Percentiles rank a stretch among this genome's conserved stretches.
These are phyloP conservation scores for Cyclotella cryptica DNA, from an alignment of 108 stramenopile genomes.

Conservation along the genomic window DNA sequence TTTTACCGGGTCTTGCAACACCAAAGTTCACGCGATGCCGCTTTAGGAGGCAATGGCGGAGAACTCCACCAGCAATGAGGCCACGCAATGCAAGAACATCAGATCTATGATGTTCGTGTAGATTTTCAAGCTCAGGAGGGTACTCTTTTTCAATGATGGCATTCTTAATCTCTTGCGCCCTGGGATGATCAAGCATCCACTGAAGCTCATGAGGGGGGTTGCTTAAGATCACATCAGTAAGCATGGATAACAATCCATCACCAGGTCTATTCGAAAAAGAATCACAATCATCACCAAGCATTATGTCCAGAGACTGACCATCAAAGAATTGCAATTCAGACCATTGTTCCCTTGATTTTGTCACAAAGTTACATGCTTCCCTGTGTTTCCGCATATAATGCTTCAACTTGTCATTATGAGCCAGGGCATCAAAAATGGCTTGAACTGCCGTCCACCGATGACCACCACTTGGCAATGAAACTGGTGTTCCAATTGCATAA, in stretches of 20 bases:
- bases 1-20: constrained; percentile 37
- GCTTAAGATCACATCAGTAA: constrained; percentile 17
- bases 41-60: constrained; percentile 60
- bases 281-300: constrained; percentile 13
- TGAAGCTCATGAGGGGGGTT: constrained; percentile 35
- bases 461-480: constrained; percentile 33
- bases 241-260: constrained; percentile 7
- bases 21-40: constrained; percentile 61
- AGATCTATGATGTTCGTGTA: constrained; percentile 7
- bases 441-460: constrained; percentile 42
- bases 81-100: constrained; percentile 59
- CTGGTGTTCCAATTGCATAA: constrained; percentile 51
- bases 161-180: not conserved
- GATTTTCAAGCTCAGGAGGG: not conserved
- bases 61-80: constrained; percentile 41
- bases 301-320: constrained; percentile 10
- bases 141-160: constrained; percentile 19
- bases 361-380: constrained; percentile 1
- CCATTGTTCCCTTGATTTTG: constrained; percentile 16
- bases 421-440: constrained; percentile 23
- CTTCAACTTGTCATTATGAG: not conserved
- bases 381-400: not conserved
- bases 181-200: constrained; percentile 29
- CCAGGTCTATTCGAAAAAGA: not conserved
- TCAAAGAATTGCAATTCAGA: constrained; percentile 29